A percentile compares a stretch with the other conserved stretches of the same genome.
These are phyloP conservation scores for Hanseniaspora taiwanica DNA, from an alignment of 805 yeast genomes.

Conservation along the genomic window DNA sequence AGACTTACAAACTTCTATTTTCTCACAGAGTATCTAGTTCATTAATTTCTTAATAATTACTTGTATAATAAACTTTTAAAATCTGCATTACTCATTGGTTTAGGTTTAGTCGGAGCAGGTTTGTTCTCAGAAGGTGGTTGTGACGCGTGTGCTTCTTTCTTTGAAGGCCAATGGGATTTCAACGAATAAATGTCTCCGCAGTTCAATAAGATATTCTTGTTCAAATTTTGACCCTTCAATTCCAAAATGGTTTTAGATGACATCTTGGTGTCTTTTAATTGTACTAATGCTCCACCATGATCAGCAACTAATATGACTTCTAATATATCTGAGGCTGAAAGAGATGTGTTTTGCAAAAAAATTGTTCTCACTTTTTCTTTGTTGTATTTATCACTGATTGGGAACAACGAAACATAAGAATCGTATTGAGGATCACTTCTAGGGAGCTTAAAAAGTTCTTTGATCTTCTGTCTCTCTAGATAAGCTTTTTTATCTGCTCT, in stretches of 20 bases:
- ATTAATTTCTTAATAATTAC: neutral
- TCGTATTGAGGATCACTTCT: slow-evolving; percentile 7
- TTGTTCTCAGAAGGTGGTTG: too few species aligned
- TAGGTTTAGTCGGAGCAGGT: neutral
- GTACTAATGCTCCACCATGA: slow-evolving; percentile 35
- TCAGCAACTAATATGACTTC: slow-evolving; percentile 35
- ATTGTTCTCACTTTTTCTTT: slow-evolving; percentile 12
- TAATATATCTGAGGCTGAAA: slow-evolving; percentile 17
- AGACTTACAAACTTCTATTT: slow-evolving; percentile 35
- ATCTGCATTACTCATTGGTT: neutral
- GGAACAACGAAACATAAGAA: slow-evolving; percentile 14
- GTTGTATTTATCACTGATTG: slow-evolving; percentile 17
- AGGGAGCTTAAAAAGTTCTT: slow-evolving; percentile 16
- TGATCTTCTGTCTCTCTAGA: slow-evolving; percentile 22
- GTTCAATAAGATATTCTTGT: slow-evolving; percentile 19
- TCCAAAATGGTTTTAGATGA: slow-evolving; percentile 41
- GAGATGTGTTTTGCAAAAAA: slow-evolving; percentile 7
- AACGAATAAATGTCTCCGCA: slow-evolving; percentile 26
- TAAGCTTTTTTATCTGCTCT: slow-evolving; percentile 31
- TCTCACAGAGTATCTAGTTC: too few species aligned
- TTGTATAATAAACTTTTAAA: neutral
- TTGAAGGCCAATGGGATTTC: slow-evolving; percentile 4
- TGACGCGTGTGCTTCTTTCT: neutral
- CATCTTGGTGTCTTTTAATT: slow-evolving; percentile 27
- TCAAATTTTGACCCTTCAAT: slow-evolving; percentile 28